phyloP scores from a whole-genome alignment of 257 asterid genomes.

The Nicotiana tomentosiformis region DNA sequence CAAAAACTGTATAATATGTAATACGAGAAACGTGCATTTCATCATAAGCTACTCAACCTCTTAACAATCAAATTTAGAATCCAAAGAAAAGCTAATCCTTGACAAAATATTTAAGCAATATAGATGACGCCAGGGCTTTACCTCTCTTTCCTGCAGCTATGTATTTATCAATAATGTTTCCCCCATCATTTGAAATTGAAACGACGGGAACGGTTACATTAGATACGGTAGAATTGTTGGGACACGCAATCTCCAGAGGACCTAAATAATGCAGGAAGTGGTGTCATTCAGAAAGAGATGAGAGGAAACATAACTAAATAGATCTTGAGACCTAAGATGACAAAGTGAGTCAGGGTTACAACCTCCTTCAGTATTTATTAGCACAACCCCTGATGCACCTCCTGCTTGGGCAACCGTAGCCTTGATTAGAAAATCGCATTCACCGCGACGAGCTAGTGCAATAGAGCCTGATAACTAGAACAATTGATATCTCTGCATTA shows the following conservation, averaged over 20 bases:
- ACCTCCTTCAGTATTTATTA: slow-evolving; percentile 85
- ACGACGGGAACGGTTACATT: slow-evolving; percentile 73
- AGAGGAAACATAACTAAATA: neutral
- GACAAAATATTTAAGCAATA: neutral
- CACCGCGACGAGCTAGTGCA: slow-evolving; percentile 77
- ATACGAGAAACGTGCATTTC: neutral
- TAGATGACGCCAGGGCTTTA: slow-evolving; percentile 14
- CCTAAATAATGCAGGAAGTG: slow-evolving; percentile 43
- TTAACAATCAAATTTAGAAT: neutral
- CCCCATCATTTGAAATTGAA: slow-evolving; percentile 68
- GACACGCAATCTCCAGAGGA: slow-evolving; percentile 81
- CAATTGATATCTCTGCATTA: slow-evolving; percentile 18
- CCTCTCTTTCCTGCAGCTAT: slow-evolving; percentile 55
- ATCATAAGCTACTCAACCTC: slow-evolving; percentile 1
- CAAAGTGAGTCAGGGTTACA: slow-evolving; percentile 21
- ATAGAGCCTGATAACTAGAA: slow-evolving; percentile 70
- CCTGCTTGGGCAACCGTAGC: slow-evolving; percentile 76
- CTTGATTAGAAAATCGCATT: slow-evolving; percentile 70
- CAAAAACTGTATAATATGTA: neutral
- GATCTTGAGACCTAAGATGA: slow-evolving; percentile 8
- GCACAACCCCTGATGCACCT: slow-evolving; percentile 73
- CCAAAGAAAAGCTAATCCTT: neutral
- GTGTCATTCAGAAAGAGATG: slow-evolving; percentile 11
- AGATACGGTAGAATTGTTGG: slow-evolving; percentile 39
- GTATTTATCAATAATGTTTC: slow-evolving; percentile 56